These are phyloP conservation scores for Lipomyces spencermartinsiae DNA, from an alignment of 805 yeast species.

Conservation along the genomic window DNA sequence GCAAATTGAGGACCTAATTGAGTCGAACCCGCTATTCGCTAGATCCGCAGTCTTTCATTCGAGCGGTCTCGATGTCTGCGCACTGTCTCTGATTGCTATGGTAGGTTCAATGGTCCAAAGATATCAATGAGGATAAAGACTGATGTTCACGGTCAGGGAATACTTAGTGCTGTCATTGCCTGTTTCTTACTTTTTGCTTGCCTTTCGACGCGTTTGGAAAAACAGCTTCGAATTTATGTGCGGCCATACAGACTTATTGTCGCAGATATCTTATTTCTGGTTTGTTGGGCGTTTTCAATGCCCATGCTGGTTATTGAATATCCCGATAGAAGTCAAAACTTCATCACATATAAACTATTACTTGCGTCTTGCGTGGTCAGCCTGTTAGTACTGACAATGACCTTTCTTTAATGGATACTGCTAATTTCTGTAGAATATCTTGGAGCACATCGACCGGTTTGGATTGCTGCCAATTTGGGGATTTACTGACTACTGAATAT, in stretches of 20 bases:
- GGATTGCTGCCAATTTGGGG: slow-evolving; percentile 19
- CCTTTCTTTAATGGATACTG: neutral
- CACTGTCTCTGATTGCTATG: slow-evolving; percentile 4
- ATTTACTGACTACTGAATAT: neutral
- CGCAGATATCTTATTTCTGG: slow-evolving; percentile 23
- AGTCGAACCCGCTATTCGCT: slow-evolving; percentile 3
- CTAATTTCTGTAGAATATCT: slow-evolving; percentile 12
- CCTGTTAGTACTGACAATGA: slow-evolving; percentile 8
- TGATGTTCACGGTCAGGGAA: neutral
- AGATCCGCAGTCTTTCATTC: slow-evolving; percentile 11
- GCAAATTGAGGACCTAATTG: slow-evolving; percentile 15
- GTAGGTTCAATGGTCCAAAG: slow-evolving; percentile 11
- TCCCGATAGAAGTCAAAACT: slow-evolving; percentile 15
- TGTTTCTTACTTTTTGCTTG: slow-evolving; percentile 8
- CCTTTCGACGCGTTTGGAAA: neutral
- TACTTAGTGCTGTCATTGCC: neutral
- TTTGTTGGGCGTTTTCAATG: slow-evolving; percentile 26
- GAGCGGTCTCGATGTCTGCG: slow-evolving; percentile 16
- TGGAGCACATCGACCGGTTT: slow-evolving; percentile 23
- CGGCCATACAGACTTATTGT: slow-evolving; percentile 14
- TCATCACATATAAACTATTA: slow-evolving; percentile 3
- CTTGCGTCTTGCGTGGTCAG: slow-evolving; percentile 10
- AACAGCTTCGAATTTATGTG: neutral
- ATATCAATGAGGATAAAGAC: neutral
- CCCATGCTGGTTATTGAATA: slow-evolving; percentile 25